Evolutionary conservation across 2,329 filamentous ascomycete genomes (phyloP), one percentile per base, ranked within the genome.

Genomic region (Penicillium sp.): DNA sequence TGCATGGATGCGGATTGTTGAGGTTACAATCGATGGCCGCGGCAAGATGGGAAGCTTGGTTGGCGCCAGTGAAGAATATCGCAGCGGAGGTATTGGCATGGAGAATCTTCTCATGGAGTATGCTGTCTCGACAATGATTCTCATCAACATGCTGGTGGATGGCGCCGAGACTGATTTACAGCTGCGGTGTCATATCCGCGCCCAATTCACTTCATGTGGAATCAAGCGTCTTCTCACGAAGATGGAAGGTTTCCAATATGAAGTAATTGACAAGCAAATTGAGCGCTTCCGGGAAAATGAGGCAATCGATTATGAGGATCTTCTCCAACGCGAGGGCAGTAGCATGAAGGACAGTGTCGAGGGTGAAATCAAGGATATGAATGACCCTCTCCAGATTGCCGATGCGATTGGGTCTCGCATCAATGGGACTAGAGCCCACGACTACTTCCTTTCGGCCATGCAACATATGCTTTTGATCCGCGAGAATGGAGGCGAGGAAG

Each of bases 61-160:
- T 17, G 92, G 92, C 49, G 92, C 92, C 20, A 95, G 88, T 57
- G 92, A 96, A 57, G 92, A 98, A 69, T 82, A 95, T 42, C 84
- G 92, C 52, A 95, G 85, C 56, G 92, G 92, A 49, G 92, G 92
- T 48, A 93, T 95, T 57, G 92, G 92, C 62, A 95, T 96, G 82
- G 92, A 98, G 75, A 96, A 96, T 65, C 73, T 95, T 56, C 76
- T 98, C 37, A 96, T 98, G 92, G 92, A 98, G 74, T 98, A 98
- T 60, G 90, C 89, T 26, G 86, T 96, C 32, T 86, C 90, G 22
- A 94, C 89, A 2, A 77, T 98, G 57, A 88, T 96, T 60, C 75
- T 98, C 57, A 80, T 96, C 72, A 98, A 96, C 69, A 94, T 93
- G 83, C 77, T 96, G 53, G 80, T 98, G 45, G 92, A 96, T 65